phyloP scores from a whole-genome alignment of 1,284 basidiomycete species.

The Tetrapyrgos nigripes region DNA sequence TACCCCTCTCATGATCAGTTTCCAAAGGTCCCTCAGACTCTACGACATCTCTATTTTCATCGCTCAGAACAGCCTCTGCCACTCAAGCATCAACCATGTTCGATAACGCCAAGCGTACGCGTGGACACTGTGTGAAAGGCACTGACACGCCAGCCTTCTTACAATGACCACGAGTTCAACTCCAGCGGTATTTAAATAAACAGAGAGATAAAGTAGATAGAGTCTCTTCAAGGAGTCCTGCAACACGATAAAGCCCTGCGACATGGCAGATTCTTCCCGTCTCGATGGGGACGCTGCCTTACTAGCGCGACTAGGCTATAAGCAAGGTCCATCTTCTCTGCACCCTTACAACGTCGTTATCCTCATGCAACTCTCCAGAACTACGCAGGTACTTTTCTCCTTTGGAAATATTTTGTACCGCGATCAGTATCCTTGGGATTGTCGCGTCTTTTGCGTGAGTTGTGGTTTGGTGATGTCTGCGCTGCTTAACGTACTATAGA shows the following conservation, averaged over 20 bases:
- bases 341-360: constrained; percentile 31
- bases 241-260: not conserved
- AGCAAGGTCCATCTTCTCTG: constrained; percentile 48
- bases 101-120: too few relatives aligned
- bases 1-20: too few relatives aligned
- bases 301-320: constrained; percentile 47
- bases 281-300: constrained; percentile 31
- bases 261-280: not conserved
- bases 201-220: too few relatives aligned
- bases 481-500: constrained; percentile 9
- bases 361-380: not conserved
- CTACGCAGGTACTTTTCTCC: constrained; percentile 15
- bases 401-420: constrained; percentile 38
- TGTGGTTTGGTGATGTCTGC: not conserved
- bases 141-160: too few relatives aligned
- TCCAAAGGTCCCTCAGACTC: too few relatives aligned
- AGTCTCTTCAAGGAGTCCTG: not conserved
- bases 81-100: too few relatives aligned
- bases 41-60: too few relatives aligned
- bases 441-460: constrained; percentile 49
- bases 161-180: too few relatives aligned
- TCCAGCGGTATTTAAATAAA: too few relatives aligned
- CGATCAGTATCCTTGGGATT: constrained; percentile 47
- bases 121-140: too few relatives aligned
- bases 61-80: too few relatives aligned